These are phyloP conservation scores for Sphenostylis stenocarpa DNA, from an alignment of 306 rosid genomes.

Conservation along the genomic window DNA sequence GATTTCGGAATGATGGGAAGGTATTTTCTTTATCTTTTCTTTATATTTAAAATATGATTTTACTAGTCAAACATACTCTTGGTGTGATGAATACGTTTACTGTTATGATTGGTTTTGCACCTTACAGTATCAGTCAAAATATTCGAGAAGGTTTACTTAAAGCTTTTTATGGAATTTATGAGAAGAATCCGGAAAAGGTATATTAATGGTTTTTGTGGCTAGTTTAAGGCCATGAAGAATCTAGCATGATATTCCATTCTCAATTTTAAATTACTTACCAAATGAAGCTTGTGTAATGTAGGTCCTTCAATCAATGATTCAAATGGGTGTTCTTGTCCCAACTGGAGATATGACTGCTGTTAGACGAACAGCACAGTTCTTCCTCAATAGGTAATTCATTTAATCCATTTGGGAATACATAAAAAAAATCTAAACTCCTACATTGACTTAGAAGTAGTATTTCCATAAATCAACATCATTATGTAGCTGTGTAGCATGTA, in stretches of 20 bases:
- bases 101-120: conserved; percentile 25
- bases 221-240: conserved; percentile 20
- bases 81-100: conserved; percentile 25
- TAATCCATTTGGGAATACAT: conserved; percentile 29
- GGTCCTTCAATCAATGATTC: conserved; percentile 98
- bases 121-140: conserved; percentile 87
- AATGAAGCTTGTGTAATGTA: conserved; percentile 42
- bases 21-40: conserved; percentile 45
- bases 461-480: conserved; percentile 21
- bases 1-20: conserved; percentile 99
- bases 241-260: conserved; percentile 22
- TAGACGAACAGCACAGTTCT: conserved; percentile 92
- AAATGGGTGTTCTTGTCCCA: conserved; percentile 99
- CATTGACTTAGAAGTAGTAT: neutral
- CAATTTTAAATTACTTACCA: conserved; percentile 28
- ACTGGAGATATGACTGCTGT: conserved; percentile 99
- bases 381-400: conserved; percentile 74
- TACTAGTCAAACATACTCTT: conserved; percentile 12
- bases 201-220: conserved; percentile 30
- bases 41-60: neutral
- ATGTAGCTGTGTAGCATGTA: neutral
- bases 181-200: conserved; percentile 98
- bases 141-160: conserved; percentile 95
- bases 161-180: conserved; percentile 91
- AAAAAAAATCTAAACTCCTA: conserved; percentile 14